phyloP scores from a whole-genome alignment of 2,329 filamentous ascomycete genomes.

The Colletotrichum scovillei region DNA sequence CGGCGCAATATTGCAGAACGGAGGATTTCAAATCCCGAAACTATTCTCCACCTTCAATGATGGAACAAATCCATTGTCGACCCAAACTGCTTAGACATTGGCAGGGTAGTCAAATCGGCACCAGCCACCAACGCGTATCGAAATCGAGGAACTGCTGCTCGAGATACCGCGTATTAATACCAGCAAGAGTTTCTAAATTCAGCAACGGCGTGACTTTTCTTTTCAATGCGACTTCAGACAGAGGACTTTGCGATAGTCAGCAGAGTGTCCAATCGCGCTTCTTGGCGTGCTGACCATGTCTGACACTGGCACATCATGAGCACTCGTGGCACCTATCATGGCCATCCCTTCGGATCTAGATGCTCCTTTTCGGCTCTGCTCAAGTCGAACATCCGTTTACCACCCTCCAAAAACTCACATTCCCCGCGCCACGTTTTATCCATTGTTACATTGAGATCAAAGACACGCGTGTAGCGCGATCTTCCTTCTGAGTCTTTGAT shows the following conservation, averaged over 20 bases:
- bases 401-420: not conserved
- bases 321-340: slow-evolving; percentile 30
- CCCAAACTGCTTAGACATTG: not conserved
- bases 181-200: not conserved
- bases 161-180: slow-evolving; percentile 5
- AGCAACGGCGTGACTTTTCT: not conserved
- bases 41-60: not conserved
- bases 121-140: not conserved
- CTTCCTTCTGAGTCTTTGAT: not conserved
- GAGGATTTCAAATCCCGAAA: not conserved
- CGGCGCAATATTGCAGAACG: not conserved
- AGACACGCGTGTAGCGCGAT: not conserved
- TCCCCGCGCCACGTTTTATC: not conserved
- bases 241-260: slow-evolving; percentile 23
- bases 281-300: slow-evolving; percentile 22
- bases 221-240: slow-evolving; percentile 4
- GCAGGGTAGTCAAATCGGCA: not conserved
- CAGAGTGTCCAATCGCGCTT: slow-evolving; percentile 14
- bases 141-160: not conserved
- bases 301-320: slow-evolving; percentile 22
- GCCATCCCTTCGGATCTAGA: not conserved
- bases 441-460: not conserved
- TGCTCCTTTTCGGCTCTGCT: not conserved
- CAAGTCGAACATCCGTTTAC: not conserved
- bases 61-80: not conserved